phyloP scores from a whole-genome alignment of 495 filamentous ascomycete genomes.

The Cairneyella variabilis region DNA sequence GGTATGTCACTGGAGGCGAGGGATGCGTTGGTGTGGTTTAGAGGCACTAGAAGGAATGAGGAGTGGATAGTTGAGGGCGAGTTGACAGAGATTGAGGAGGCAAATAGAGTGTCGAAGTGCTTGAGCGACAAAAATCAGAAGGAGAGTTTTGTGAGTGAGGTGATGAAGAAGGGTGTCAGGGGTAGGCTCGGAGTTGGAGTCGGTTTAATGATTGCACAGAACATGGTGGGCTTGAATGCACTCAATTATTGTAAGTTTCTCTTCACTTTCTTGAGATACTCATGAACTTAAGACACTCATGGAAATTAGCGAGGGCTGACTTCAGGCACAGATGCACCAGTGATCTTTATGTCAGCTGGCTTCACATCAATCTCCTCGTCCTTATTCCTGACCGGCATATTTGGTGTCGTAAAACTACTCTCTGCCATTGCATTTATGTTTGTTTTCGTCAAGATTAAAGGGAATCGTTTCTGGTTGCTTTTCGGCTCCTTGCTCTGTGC shows the following conservation, averaged over 20 bases:
- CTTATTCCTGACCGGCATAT: constrained; percentile 8
- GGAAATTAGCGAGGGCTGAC: neutral
- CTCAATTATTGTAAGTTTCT: constrained; percentile 7
- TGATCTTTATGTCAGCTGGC: constrained; percentile 15
- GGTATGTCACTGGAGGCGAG: neutral
- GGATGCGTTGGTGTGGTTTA: neutral
- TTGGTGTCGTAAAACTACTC: constrained; percentile 13
- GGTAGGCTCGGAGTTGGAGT: constrained; percentile 4
- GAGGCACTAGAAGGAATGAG: neutral
- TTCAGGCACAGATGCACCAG: constrained; percentile 9
- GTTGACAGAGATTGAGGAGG: constrained; percentile 8
- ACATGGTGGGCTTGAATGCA: constrained; percentile 16
- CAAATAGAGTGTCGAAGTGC: neutral
- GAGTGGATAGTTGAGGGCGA: neutral
- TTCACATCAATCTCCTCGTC: constrained; percentile 11
- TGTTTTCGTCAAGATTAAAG: constrained; percentile 6
- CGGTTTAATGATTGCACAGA: constrained; percentile 13
- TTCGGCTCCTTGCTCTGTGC: constrained; percentile 4
- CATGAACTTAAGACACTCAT: too few relatives aligned
- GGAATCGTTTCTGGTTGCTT: constrained; percentile 10
- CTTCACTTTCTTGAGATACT: neutral
- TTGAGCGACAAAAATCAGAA: neutral
- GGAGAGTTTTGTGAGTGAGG: neutral
- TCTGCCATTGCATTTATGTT: constrained; percentile 14
- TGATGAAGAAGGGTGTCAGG: neutral